Percentiles rank a stretch among this genome's conserved stretches.
These are phyloP conservation scores for Xylariomycetidae sp. DNA, from an alignment of 2,329 filamentous ascomycete genomes.

Conservation along the genomic window DNA sequence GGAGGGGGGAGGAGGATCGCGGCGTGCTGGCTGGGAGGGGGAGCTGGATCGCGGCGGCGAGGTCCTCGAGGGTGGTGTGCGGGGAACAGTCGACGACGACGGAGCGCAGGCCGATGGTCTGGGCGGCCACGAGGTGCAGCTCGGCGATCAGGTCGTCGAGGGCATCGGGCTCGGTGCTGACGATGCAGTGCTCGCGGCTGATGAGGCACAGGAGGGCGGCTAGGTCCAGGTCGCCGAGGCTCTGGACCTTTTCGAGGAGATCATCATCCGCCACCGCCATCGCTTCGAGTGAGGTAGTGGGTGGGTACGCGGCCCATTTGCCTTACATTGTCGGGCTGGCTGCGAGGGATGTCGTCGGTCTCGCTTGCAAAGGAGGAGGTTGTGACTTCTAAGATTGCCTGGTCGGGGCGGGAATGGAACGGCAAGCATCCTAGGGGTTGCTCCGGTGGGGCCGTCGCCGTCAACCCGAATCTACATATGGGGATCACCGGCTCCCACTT, in stretches of 20 bases:
- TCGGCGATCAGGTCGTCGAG: constrained; percentile 68
- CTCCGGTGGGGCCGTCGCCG: too few species aligned
- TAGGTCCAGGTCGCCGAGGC: constrained; percentile 80
- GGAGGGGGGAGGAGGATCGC: constrained; percentile 15
- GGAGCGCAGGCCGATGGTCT: constrained; percentile 67
- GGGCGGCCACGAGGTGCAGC: constrained; percentile 62
- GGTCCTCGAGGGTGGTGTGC: constrained; percentile 73
- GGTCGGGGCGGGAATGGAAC: too few species aligned
- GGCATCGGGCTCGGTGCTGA: constrained; percentile 59
- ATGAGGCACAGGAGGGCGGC: constrained; percentile 77
- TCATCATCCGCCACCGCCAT: constrained; percentile 56
- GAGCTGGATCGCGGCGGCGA: constrained; percentile 64
- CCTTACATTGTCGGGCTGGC: constrained; percentile 12
- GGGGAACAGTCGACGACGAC: constrained; percentile 67
- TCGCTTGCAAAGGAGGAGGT: too few species aligned
- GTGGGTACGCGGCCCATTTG: constrained; percentile 9
- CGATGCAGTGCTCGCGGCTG: constrained; percentile 79
- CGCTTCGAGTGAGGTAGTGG: too few species aligned
- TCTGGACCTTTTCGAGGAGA: constrained; percentile 64
- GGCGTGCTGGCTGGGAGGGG: constrained; percentile 23
- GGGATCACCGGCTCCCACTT: too few species aligned
- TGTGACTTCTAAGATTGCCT: too few species aligned
- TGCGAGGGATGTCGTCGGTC: too few species aligned
- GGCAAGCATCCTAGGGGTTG: too few species aligned
- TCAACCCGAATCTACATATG: too few species aligned